Base-by-base conservation (phyloP, 345 rosid species). In the Populus davidiana region DNA sequence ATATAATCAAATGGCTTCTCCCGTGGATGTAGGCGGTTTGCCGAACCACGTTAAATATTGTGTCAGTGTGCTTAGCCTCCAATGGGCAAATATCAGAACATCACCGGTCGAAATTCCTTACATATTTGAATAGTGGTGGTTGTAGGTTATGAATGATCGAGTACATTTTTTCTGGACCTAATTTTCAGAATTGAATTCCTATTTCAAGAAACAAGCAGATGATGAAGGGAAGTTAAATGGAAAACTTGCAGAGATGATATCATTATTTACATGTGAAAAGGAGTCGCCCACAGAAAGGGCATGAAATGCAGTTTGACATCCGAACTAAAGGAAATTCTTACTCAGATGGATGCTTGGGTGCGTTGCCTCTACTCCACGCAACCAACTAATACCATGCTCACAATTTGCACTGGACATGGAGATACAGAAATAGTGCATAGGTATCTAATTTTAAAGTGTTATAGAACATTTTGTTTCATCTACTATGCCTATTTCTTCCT, bases 401-500 rank as follows among this genome's bases (percentile, higher is more conserved):
- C 92, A 83, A 85, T 96, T 80, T 96, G 97, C 89, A 91, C 99
- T 0, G 99, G 97, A 71, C 99, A 94, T 79, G 99, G 99, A 78
- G 95, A 96, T 87, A 96, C 86, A 14, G 92, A 97, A 56, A 80
- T 86, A 70, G 97, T 94, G 68, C 87, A 89, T 75, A 91, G 97
- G 99, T 95, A 75, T 41, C 85, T 70, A 23, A 61, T 25, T 35
- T 2, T 41, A 67, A 6, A 14, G 36, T 17, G 52, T 43, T 31
- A 41, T 23, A 18, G 71, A 69, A 38, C 49, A 0, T 52, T 8
- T 52, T 56, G 43, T 75, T 69, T 31, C 39, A 52, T 65, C 25
- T 38, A n/a, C 27, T 33, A 71, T 43, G 49, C 44, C 43, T 29
- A 47, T 50, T 56, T 75, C 29, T 80, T 18, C 73, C 6, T 35